Percentiles rank a stretch among this genome's conserved stretches.
These are phyloP conservation scores for Harrya chromipes DNA, from an alignment of 768 basidiomycete species.

Conservation along the genomic window DNA sequence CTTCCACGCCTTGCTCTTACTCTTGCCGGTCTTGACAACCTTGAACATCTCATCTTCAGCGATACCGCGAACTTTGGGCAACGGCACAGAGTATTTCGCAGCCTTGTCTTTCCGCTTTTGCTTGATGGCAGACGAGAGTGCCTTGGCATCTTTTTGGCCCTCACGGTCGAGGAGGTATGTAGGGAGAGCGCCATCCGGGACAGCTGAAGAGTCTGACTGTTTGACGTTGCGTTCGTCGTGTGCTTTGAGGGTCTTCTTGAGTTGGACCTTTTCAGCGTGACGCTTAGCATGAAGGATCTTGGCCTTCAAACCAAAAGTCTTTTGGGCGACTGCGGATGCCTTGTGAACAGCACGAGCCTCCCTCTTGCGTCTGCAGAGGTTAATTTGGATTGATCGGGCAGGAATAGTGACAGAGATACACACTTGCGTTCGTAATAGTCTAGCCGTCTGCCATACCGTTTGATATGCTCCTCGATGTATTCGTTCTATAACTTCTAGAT, in stretches of 20 bases:
- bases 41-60: slow-evolving; percentile 99
- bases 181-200: slow-evolving; percentile 89
- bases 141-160: slow-evolving; percentile 97
- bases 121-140: slow-evolving; percentile 93
- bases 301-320: slow-evolving; percentile 94
- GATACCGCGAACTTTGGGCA: slow-evolving; percentile 96
- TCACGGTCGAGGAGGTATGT: slow-evolving; percentile 96
- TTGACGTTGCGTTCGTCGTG: slow-evolving; percentile 99
- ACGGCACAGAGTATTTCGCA: slow-evolving; percentile 93
- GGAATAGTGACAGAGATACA: slow-evolving; percentile 27
- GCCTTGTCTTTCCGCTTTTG: slow-evolving; percentile 99
- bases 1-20: slow-evolving; percentile 96
- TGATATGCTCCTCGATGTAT: slow-evolving; percentile 98
- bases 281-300: slow-evolving; percentile 97
- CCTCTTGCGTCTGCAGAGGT: slow-evolving; percentile 63
- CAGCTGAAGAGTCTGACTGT: slow-evolving; percentile 78
- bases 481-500: slow-evolving; percentile 66
- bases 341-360: slow-evolving; percentile 76
- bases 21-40: slow-evolving; percentile 97
- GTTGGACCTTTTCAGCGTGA: slow-evolving; percentile 95
- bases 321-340: slow-evolving; percentile 83
- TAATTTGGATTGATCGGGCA: background rate
- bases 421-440: slow-evolving; percentile 96
- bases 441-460: slow-evolving; percentile 91
- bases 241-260: slow-evolving; percentile 99